A percentile compares a stretch with the other conserved stretches of the same genome.
These are phyloP conservation scores for Leptomonas pyrrhocoris DNA, from an alignment of 208 protist species.

Conservation along the genomic window DNA sequence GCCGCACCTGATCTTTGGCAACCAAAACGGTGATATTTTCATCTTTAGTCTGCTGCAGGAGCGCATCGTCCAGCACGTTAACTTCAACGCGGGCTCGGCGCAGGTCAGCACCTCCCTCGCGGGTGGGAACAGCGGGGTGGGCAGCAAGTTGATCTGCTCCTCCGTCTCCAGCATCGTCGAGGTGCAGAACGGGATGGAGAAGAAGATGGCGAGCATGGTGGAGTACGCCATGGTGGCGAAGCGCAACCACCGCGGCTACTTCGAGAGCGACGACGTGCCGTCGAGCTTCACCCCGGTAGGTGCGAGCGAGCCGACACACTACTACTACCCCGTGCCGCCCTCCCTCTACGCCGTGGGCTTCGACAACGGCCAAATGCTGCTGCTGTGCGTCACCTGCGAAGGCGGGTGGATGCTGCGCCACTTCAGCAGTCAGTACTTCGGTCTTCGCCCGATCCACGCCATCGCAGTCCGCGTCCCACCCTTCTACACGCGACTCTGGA, in stretches of 20 bases:
- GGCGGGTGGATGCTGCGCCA: slow-evolving; percentile 69
- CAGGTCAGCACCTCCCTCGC: slow-evolving; percentile 26
- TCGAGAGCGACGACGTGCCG: slow-evolving; percentile 21
- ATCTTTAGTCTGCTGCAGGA: slow-evolving; percentile 73
- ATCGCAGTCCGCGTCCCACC: slow-evolving; percentile 62
- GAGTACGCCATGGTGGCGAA: slow-evolving; percentile 54
- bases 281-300: slow-evolving; percentile 1
- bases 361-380: slow-evolving; percentile 74
- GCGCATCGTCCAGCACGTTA: slow-evolving; percentile 74
- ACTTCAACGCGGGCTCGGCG: slow-evolving; percentile 47
- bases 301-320: slow-evolving; percentile 16
- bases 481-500: slow-evolving; percentile 78
- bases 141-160: slow-evolving; percentile 57
- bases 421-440: slow-evolving; percentile 46
- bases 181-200: slow-evolving; percentile 75
- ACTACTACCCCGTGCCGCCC: slow-evolving; percentile 46
- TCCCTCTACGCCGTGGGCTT: slow-evolving; percentile 85
- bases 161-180: slow-evolving; percentile 78
- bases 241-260: slow-evolving; percentile 23
- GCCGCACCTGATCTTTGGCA: slow-evolving; percentile 85
- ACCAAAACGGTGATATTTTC: slow-evolving; percentile 83
- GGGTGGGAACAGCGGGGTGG: slow-evolving; percentile 20
- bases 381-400: slow-evolving; percentile 61
- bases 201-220: slow-evolving; percentile 48
- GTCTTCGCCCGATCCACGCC: slow-evolving; percentile 46